phyloP scores from a whole-genome alignment of 2,329 filamentous ascomycete species.

The Hymenoscyphus linearis region DNA sequence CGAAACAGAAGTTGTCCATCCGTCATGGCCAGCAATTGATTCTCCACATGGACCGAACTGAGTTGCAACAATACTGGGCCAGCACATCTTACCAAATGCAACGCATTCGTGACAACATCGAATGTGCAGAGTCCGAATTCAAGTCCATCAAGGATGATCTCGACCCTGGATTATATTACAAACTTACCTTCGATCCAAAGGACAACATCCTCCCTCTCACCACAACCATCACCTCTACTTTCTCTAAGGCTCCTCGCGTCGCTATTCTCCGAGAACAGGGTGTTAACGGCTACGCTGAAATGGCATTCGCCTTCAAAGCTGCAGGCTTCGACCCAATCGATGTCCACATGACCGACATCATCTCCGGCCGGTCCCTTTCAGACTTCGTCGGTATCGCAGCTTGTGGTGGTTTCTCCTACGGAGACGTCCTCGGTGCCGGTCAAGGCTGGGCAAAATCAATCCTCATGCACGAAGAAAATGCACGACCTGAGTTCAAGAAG shows the following conservation, averaged over 20 bases:
- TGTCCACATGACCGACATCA: conserved; percentile 94
- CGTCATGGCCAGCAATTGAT: conserved; percentile 65
- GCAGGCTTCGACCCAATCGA: conserved; percentile 91
- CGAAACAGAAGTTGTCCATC: conserved; percentile 73
- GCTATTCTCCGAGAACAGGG: conserved; percentile 94
- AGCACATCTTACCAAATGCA: conserved; percentile 90
- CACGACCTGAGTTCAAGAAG: conserved; percentile 67
- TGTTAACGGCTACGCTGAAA: conserved; percentile 93
- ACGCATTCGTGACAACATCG: conserved; percentile 79
- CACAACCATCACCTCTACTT: conserved; percentile 43
- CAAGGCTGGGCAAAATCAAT: conserved; percentile 95
- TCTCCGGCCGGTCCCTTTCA: conserved; percentile 70
- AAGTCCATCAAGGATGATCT: conserved; percentile 65
- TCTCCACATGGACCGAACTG: conserved; percentile 61
- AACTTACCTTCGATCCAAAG: conserved; percentile 69
- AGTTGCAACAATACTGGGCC: conserved; percentile 84
- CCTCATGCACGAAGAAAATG: conserved; percentile 70
- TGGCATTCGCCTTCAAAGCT: conserved; percentile 91
- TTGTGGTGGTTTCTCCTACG: conserved; percentile 96
- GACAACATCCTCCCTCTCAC: conserved; percentile 69
- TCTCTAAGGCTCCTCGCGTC: conserved; percentile 64
- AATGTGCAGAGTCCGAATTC: conserved; percentile 80
- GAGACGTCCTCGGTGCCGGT: conserved; percentile 82
- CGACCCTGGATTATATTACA: conserved; percentile 81
- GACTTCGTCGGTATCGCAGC: conserved; percentile 85